Evolutionary conservation across 495 filamentous ascomycete genomes (phyloP), one percentile per base, ranked within the genome.

Genomic region (Penicillium robsamsonii): DNA sequence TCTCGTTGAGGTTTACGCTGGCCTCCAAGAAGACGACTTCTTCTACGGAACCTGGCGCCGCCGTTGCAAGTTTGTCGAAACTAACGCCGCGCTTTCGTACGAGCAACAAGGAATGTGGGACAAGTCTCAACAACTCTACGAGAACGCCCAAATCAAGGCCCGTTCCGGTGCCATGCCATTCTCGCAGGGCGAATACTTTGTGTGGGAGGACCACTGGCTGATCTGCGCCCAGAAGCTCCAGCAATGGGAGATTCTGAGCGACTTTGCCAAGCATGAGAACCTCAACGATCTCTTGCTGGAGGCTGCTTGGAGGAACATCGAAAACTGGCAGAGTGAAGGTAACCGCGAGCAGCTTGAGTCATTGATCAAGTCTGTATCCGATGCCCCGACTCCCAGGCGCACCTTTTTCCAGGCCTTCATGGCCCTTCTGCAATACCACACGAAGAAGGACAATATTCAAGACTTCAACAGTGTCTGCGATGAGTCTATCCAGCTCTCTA

Each of bases 31-130:
- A 66, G 92, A 97, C 47, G 95, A 99, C 67, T 81, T 99, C 47
- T 99, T 97, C 75, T 97, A 97, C 56, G 95, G 95, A 5, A 93
- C 92, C 15, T 99, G 95, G 95, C 86, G 95, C 53, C 86, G 95
- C 40, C 86, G 95, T 38, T 95, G 90, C 66, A 89, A 94, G 62
- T 99, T 94, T 64, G 85, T 97, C 5, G 95, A 97, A 73, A 97
- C 93, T 11, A 99, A 97, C 62, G 88, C 93, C 24, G 95, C 92
- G 0, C 75, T 99, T 9, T 99, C 95, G 0, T 99, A 96, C 62
- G 95, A 99, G 73, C 95, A 99, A 66, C 92, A 94, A 63, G 95
- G 95, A 24, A 96, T 97, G 88, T 99, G 95, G 94, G 94, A 97
- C 59, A 96, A 96, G 67, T 89, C 95, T 12, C 95, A 97, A 70